Conservation (phyloP, 2,329 filamentous ascomycete species). For the Myriosclerotinia scirpicola region DNA sequence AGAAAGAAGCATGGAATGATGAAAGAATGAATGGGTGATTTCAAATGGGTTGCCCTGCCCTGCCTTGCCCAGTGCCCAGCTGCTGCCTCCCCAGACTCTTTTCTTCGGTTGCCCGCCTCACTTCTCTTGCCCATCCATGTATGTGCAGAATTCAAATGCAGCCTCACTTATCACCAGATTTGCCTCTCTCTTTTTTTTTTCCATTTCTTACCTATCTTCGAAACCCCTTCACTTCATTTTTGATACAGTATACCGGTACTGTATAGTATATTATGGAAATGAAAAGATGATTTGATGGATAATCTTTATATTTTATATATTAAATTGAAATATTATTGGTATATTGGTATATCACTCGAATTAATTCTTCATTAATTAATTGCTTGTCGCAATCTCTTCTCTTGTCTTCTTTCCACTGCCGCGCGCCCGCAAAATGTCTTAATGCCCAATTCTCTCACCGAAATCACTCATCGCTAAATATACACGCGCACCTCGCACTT, state of each 20-base stretch:
- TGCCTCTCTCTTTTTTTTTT: background rate
- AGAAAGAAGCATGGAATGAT: background rate
- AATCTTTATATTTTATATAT: too few relatives aligned
- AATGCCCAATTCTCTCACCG: slow-evolving; percentile 23
- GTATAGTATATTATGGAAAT: too few relatives aligned
- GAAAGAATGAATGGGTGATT: background rate
- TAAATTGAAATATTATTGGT: too few relatives aligned
- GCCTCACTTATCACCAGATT: slow-evolving; percentile 11
- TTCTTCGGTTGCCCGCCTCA: slow-evolving; percentile 23
- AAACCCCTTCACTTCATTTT: background rate
- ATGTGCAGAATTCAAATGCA: background rate
- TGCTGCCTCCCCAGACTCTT: background rate
- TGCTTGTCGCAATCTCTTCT: too few relatives aligned
- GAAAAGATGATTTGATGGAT: too few relatives aligned
- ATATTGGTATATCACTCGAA: too few relatives aligned
- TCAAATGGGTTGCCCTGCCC: too few relatives aligned
- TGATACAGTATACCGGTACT: too few relatives aligned
- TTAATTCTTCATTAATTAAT: too few relatives aligned
- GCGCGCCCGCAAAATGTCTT: background rate
- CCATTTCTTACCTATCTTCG: background rate
- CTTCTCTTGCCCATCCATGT: too few relatives aligned
- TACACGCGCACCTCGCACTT: background rate
- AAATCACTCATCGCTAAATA: background rate
- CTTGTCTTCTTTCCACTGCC: background rate
- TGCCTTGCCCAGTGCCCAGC: background rate